Evolutionary conservation across 2,329 filamentous ascomycete species (phyloP).

Genomic region (Scedosporium boydii): DNA sequence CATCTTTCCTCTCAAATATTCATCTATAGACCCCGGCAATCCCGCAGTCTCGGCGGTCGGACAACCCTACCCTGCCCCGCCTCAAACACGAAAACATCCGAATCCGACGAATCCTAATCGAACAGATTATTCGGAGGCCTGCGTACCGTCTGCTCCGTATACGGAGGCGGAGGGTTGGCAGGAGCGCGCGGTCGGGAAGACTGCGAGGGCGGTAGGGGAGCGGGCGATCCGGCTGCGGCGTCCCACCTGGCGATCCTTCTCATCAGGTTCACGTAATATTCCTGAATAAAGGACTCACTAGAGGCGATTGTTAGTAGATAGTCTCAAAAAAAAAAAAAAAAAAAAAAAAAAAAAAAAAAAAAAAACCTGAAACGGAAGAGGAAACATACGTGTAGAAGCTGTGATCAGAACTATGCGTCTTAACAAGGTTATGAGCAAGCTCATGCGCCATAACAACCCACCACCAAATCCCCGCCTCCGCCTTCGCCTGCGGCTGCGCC

Average conservation of each 20-base stretch:
- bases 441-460: slow-evolving; percentile 95
- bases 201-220: slow-evolving; percentile 1
- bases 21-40: too few relatives aligned
- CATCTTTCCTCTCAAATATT: too few relatives aligned
- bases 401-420: slow-evolving; percentile 67
- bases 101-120: slow-evolving; percentile 1
- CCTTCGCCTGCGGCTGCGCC: slow-evolving; percentile 32
- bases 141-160: slow-evolving; percentile 6
- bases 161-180: slow-evolving; percentile 15
- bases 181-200: slow-evolving; percentile 3
- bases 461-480: slow-evolving; percentile 77
- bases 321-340: not conserved
- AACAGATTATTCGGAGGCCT: slow-evolving; percentile 1
- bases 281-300: slow-evolving; percentile 66
- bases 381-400: slow-evolving; percentile 65
- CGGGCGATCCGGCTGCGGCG: slow-evolving; percentile 5
- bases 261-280: slow-evolving; percentile 67
- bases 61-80: too few relatives aligned
- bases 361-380: not conserved
- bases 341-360: not conserved
- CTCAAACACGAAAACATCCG: too few relatives aligned
- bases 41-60: too few relatives aligned
- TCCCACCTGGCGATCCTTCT: slow-evolving; percentile 35
- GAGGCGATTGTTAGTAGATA: slow-evolving; percentile 11
- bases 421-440: slow-evolving; percentile 85